Base-by-base conservation (phyloP, 148 eudicot species). In the Fagopyrum tataricum region DNA sequence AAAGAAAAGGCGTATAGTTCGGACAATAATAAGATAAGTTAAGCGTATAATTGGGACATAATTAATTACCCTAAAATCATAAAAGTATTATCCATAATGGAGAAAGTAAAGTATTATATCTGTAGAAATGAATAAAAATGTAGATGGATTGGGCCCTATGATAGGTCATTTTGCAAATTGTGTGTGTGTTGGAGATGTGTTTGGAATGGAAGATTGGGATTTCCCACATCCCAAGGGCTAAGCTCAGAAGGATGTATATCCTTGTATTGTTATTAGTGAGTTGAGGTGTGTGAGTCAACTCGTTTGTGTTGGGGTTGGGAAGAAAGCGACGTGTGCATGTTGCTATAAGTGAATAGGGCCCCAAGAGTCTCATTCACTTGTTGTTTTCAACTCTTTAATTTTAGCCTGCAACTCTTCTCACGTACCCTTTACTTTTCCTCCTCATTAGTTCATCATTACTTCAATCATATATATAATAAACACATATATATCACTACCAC, bases 241-340 rank as follows among this genome's bases (percentile, higher is more conserved):
- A 46, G 49, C 49, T 46, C 11, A 46, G 12, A 46, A 9, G 1
- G 21, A 51, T 14, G 56, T 6, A 17, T 51, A 51, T 13, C 20
- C 20, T 14, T 51, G 56, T 51, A 51, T 51, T 31, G 37, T 31
- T 51, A 51, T 51, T 13, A n/a, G 56, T 51, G 56, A 51, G 15
- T 15, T 14, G 6, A 49, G 53, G 1, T 1, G 37, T 31, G 37
- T 31, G 37, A 31, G 37, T 31, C 37, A 31, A 31, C 37, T 31
- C 37, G 37, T 31, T 31, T 31, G 37, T 31, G 37, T 31, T 31
- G 37, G 37, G 37, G 37, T 31, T 31, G 37, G 37, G 56, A 73
- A 85, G 97, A 91, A 81, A 89, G 77, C 79, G 97, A 91, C 93
- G 83, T 85, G 79, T 91, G 91, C 94, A 83, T 89, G 90, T 85